phyloP scores from a whole-genome alignment of 2,329 filamentous ascomycete genomes.

The Beauveria medogensis region DNA sequence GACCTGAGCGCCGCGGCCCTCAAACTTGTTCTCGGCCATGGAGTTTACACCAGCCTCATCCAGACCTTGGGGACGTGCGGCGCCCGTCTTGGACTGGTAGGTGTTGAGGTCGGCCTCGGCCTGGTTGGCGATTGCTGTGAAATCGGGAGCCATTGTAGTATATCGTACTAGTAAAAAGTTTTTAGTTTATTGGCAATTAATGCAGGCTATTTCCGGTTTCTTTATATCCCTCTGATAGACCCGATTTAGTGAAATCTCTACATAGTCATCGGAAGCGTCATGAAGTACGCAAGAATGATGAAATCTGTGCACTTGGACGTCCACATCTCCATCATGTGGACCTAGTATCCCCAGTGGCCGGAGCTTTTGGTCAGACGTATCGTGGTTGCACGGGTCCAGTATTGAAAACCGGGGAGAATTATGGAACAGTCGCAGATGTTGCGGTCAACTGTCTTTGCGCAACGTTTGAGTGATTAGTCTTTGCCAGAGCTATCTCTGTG shows the following conservation, averaged over 20 bases:
- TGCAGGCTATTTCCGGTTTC: neutral
- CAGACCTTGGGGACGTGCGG: conserved; percentile 27
- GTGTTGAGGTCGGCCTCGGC: conserved; percentile 41
- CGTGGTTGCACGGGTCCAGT: neutral
- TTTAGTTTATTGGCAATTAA: neutral
- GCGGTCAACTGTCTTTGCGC: no score
- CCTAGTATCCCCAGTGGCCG: neutral
- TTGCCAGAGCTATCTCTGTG: no score
- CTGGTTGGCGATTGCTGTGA: conserved; percentile 35
- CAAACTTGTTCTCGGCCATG: conserved; percentile 34
- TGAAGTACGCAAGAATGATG: conserved; percentile 4
- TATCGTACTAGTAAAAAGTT: neutral
- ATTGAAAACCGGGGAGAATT: neutral
- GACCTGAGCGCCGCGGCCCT: conserved; percentile 28
- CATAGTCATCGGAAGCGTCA: neutral
- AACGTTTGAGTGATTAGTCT: no score
- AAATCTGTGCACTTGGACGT: neutral
- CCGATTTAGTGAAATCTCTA: neutral
- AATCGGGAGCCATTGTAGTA: conserved; percentile 18
- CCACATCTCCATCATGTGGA: neutral
- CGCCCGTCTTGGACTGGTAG: conserved; percentile 40
- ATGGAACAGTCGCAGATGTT: neutral
- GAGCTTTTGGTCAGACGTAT: neutral
- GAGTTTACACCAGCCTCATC: conserved; percentile 37
- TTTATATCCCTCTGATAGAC: neutral